Base-by-base conservation (phyloP, 2,329 filamentous ascomycete genomes). In the Thelonectria discophora region DNA sequence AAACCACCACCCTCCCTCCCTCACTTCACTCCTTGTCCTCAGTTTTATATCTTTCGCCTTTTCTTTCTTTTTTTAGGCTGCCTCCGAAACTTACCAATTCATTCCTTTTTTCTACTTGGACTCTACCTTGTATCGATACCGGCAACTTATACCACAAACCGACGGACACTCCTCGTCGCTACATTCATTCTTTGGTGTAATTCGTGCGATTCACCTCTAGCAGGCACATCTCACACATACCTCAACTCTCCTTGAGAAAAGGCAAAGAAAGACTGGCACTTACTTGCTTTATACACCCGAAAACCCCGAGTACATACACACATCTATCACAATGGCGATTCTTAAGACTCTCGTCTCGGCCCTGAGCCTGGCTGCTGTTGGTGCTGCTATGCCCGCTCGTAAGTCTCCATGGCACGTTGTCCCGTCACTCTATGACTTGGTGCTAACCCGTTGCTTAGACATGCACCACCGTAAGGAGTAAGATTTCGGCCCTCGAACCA, bases 351-450 rank as follows among this genome's bases (percentile, higher is more conserved):
- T 75, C 17, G 56, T 71, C 51, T 69, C 72, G 24, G 70, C 62
- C 15, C 32, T 73, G 47, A 68, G 64, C 30, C 61, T 73, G 48
- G 65, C 64, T 32, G 65, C 64, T 9, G 55, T 68, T 17, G 67
- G 67, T 51, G 43, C 62, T 47, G 66, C 66, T 47, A 50, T 66
- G 15, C 71, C 73, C 40, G 60, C 70, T 45, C 61, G 73, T 75
- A 56, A 65, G 68, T 60, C 17, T 9, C 30, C 9, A 1, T n/a
- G 18, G 51, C 46, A 37, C 17, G 9, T 34, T 15, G 21, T 8
- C 45, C 15, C 12, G 18, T 24, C 40, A 30, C 8, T 12, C 13
- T 8, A 17, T 13, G 34, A 37, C 15, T 37, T 24, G 13, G 12
- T 10, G 32, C 46, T 49, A 13, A 56, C 21, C 15, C 17, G n/a